Base-by-base conservation (phyloP, 306 rosid species). In the Casuarina cunninghamiana region DNA sequence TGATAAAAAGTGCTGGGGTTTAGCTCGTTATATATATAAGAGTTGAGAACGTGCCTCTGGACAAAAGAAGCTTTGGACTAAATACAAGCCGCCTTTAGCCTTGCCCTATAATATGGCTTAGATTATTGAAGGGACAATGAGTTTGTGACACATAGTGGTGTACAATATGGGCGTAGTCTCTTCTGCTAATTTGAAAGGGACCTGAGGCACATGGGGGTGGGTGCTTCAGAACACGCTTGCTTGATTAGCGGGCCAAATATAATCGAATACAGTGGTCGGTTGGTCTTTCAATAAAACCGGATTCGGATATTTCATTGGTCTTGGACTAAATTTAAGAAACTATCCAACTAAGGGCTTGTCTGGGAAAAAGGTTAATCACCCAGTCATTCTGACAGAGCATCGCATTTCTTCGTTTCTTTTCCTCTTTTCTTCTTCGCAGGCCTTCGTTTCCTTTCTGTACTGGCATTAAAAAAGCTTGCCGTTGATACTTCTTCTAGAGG, bases 181-280 rank as follows among this genome's bases (percentile, higher is more conserved):
- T 67, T 71, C 11, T 81, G 86, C 79, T 76, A 78, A 78, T 84
- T 83, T 86, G 72, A 77, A 60, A 85, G 88, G 83, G 78, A 15
- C 78, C 81, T 42, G 38, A 10, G 65, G 95, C 98, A 92, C 97
- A 91, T 91, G 97, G 97, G 55, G 69, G 88, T 83, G 83, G 90
- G 82, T 81, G 79, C 77, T 83, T 76, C 39, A 16, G 44, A 71
- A 77, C 90, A 86, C 88, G 86, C 86, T 86, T 87, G 88, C 97
- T 85, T 91, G 53, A 91, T 89, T 85, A 74, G 53, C 83, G 96
- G 98, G 81, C 86, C 91, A 65, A 74, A 77, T 60, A n/a, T 65
- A 9, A 75, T 73, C 9, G 5, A 39, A 79, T 76, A 62, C 55
- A 81, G 61, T 69, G 75, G 79, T 72, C 78, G 77, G 83, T 57